Base-by-base conservation (phyloP, 1,284 basidiomycete genomes). In the Anthracocystis panici-leucophaei region DNA sequence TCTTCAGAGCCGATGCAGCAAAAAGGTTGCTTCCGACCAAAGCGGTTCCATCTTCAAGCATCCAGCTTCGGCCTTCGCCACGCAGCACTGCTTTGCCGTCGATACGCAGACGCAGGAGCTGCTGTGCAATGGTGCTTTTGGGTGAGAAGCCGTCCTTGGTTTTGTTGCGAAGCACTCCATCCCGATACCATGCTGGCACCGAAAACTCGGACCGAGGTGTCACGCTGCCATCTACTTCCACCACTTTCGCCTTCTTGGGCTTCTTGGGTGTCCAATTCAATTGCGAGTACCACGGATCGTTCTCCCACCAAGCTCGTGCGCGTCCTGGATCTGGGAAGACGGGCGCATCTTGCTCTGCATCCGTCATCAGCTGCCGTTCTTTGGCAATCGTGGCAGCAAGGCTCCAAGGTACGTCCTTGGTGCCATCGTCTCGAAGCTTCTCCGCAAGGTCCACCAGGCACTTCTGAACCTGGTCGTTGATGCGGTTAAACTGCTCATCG, bases 181-280 rank as follows among this genome's bases (percentile, higher is more conserved):
- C 78, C 16, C 75, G 68, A 44, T 78, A 82, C 82, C 81, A 84
- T 11, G 64, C 42, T 1, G 81, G 82, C 11, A 80, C 64, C 0
- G 60, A 38, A 18, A 65, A 62, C 21, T 61, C 68, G 23, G 64
- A 67, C 0, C 57, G 53, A 9, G 61, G 54, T 3, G 42, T 18
- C 1, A 31, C 54, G n/a, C 11, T 49, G 8, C 52, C 60, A 18
- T 42, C 53, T 21, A 31, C 65, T 20, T 54, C 58, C 1, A 64
- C 12, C 10, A 44, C 10, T 38, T 64, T 69, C 33, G 68, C 27
- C 48, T 72, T 87, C 79, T 91, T 90, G n/a, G 91, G 90, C 2
- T 90, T 88, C 86, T 98, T 98, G 0, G 93, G 93, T 2, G 92
- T 91, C 96, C 96, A 99, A 85, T 99, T 95, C 57, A 99, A 87